phyloP scores from a whole-genome alignment of 129 eudicot species.

The Helianthus annuus region HanXRQr2.0-SUNRISE NC_035441.2:134862927-134863426 shows the following conservation, averaged over 20 bases:
- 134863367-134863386: conserved; percentile 81
- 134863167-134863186: conserved; percentile 69
- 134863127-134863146: conserved; percentile 40
- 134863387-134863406: conserved; percentile 74
- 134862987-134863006: conserved; percentile 57
- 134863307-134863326: conserved; percentile 87
- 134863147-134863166: conserved; percentile 48
- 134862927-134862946: conserved; percentile 87
- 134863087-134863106: conserved; percentile 61
- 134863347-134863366: conserved; percentile 79
- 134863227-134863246: conserved; percentile 66
- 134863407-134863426: conserved; percentile 42
- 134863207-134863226: conserved; percentile 71
- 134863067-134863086: conserved; percentile 69
- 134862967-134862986: conserved; percentile 30
- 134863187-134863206: conserved; percentile 83
- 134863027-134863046: conserved; percentile 75
- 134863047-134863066: conserved; percentile 79
- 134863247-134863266: conserved; percentile 61
- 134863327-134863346: conserved; percentile 90
- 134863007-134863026: conserved; percentile 49
- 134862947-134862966: conserved; percentile 44
- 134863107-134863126: conserved; percentile 72
- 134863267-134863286: conserved; percentile 41
- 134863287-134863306: conserved; percentile 59